Base-by-base conservation (phyloP, 768 basidiomycete species). In the Crassisporium funariophilum region DNA sequence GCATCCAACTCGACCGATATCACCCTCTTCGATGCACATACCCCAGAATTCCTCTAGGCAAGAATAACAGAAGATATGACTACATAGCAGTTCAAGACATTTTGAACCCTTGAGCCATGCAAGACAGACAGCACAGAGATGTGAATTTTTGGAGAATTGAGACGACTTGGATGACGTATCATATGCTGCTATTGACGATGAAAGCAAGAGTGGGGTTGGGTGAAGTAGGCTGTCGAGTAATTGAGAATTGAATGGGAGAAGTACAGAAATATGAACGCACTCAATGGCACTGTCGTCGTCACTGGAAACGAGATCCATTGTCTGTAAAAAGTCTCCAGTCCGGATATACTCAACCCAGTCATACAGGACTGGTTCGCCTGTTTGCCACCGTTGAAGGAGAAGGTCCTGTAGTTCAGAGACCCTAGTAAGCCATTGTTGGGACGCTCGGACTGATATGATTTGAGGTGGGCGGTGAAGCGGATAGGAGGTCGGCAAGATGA, bases 31-130 rank as follows among this genome's bases (percentile, higher is more conserved):
- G 44, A 95, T 85, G 51, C 83, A 85, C 33, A 91, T 61, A 27
- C 74, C 72, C 91, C 91, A 95, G 62, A 86, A 92, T 37, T 86
- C 83, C 36, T 71, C 70, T 19, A 94, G 63, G 59, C 91, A 94
- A 7, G 74, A 60, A 13, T 79, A 77, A 60, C 91, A 94, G 63
- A 91, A 93, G 11, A 91, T 75, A 61, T 93, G 91, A 1, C 66
- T 64, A 58, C 91, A 93, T 2, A 68, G 60, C 36, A 93, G 71
- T 52, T 77, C 73, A 10, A 91, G 54, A 61, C 91, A 91, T 49
- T 79, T 77, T 7, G 77, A 72, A 24, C 91, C 91, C 58, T 88
- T 91, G 47, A 81, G 68, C n/a, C 78, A 74, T 29, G 76, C 73
- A 2, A 93, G 63, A 63, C 91, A 94, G 39, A 94, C 82, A 17